A percentile compares a stretch with the other conserved stretches of the same genome.
Conservation (phyloP, 768 basidiomycete genomes). For the Suillus brevipes region DNA sequence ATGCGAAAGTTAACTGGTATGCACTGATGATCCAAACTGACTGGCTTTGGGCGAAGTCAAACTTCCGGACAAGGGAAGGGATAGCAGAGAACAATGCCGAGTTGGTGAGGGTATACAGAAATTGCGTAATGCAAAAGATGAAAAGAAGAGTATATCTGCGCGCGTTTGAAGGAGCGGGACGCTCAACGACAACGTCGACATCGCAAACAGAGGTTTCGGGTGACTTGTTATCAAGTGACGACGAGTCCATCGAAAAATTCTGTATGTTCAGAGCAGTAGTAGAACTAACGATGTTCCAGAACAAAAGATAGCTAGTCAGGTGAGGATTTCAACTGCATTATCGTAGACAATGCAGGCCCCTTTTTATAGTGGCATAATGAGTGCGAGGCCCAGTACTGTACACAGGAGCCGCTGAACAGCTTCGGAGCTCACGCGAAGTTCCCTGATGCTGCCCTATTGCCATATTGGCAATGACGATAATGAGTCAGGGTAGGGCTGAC, state of each 20-base stretch:
- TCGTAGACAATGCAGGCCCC: neutral
- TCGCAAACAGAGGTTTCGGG: neutral
- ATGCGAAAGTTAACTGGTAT: conserved; percentile 37
- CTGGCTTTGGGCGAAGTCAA: neutral
- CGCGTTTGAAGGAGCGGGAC: neutral
- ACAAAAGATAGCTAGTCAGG: neutral
- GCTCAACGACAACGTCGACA: neutral
- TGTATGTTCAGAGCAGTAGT: neutral
- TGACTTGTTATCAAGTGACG: neutral
- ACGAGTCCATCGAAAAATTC: neutral
- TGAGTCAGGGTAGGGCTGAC: neutral
- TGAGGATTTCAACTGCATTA: neutral
- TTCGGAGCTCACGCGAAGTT: neutral
- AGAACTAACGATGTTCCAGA: neutral
- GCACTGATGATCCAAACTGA: conserved; percentile 35
- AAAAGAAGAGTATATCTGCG: conserved; percentile 22
- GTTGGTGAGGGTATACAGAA: conserved; percentile 39
- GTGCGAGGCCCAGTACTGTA: neutral
- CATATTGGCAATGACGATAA: no score
- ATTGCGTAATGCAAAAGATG: conserved; percentile 37
- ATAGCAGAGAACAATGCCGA: conserved; percentile 34
- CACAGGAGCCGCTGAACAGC: neutral
- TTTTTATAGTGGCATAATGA: neutral
- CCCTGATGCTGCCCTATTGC: neutral
- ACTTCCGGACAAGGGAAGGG: conserved; percentile 24